Evolutionary conservation across 257 asterid genomes (phyloP).

Genomic region (Lycium barbarum): DNA sequence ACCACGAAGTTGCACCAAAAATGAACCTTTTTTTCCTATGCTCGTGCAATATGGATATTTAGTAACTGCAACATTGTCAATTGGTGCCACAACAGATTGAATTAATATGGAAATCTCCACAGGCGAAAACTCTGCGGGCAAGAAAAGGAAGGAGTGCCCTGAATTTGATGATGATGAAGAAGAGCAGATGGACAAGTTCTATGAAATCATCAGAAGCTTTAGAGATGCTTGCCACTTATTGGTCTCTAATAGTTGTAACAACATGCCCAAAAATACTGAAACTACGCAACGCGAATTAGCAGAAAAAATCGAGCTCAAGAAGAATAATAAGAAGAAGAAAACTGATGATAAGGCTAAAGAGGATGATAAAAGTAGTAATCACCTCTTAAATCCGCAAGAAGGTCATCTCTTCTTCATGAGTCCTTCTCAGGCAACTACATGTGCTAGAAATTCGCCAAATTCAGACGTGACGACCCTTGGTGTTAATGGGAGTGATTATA

Average conservation of each 20-base stretch:
- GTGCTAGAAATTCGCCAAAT: neutral
- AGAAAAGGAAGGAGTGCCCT: neutral
- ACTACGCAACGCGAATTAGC: neutral
- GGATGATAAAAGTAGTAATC: neutral
- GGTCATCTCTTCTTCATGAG: neutral
- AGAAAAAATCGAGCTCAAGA: neutral
- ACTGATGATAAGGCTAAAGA: neutral
- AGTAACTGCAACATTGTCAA: neutral
- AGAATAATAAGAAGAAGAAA: neutral
- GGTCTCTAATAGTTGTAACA: neutral
- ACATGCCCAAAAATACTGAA: neutral
- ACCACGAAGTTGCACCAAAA: conserved; percentile 1
- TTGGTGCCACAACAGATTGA: neutral
- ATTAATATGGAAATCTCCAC: neutral
- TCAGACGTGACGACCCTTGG: neutral
- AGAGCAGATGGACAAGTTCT: conserved; percentile 35
- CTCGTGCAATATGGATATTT: neutral
- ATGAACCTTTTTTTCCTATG: neutral
- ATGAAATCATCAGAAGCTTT: conserved; percentile 34
- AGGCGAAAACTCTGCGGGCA: neutral
- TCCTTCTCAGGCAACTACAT: neutral
- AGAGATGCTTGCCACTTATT: conserved; percentile 14
- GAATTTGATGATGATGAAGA: conserved; percentile 33
- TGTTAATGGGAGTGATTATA: neutral
- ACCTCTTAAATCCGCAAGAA: neutral